Base-by-base conservation (phyloP, 1,139 yeast species). In the Debaryomyces nepalensis region DNA sequence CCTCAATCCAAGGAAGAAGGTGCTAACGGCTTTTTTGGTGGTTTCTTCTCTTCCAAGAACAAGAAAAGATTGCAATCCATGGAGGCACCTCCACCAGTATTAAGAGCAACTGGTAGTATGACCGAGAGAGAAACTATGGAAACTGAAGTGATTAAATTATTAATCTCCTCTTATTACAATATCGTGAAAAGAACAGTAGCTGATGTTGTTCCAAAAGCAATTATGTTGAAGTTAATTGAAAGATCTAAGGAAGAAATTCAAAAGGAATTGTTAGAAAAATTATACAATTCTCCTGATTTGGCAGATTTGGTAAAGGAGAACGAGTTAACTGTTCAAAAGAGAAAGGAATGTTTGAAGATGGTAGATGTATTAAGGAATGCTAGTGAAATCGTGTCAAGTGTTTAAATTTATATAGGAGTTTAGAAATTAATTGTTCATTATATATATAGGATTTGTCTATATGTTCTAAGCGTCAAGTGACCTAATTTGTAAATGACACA, bases 61-160 rank as follows among this genome's bases (percentile, higher is more conserved):
- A 93, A 91, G 69, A 91, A 91, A 79, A 84, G 95, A 67, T 77
- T 91, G 58, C 97, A 95, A 35, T 85, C 91, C 22, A 88, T 93
- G 95, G 99, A 93, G 65, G 91, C 97, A 2, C 99, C 99, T 38
- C 99, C 99, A 33, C 82, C 96, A 29, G 91, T 90, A 10, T 81
- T 93, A 62, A 87, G 93, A 64, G 99, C 99, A 5, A 83, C 96
- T 18, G 98, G 98, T 33, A 83, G 87, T 45, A 84, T 93, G 88
- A 81, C 96, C 18, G 99, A 93, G 63, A 84, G 97, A 55, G 99
- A 93, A 69, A 82, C 91, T 26, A 86, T 88, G 82, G 99, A 93
- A 67, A 93, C 98, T 0, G 99, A 93, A 60, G 98, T 93, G 31
- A 93, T 93, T 62, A 93, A 93, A 72, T 77, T 93, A 52, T 77